These are phyloP conservation scores for Xylaria sp. DNA, from an alignment of 2,329 filamentous ascomycete genomes.

Conservation along the genomic window DNA sequence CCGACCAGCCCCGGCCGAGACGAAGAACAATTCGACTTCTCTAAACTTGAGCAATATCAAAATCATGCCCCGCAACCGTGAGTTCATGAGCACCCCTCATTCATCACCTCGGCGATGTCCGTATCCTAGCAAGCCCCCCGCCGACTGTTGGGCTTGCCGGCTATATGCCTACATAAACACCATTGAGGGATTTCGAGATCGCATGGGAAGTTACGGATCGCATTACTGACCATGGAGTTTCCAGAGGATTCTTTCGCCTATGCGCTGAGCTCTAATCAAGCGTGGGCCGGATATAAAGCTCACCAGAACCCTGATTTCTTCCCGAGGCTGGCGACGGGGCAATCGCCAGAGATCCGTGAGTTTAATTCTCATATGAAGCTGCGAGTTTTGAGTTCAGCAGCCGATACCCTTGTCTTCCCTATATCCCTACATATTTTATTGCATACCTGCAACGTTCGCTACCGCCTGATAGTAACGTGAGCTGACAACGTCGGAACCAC, in stretches of 20 bases:
- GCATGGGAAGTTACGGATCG: conserved; percentile 2
- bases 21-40: conserved; percentile 15
- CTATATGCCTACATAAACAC: conserved; percentile 11
- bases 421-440: background rate
- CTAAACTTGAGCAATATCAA: conserved; percentile 7
- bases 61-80: conserved; percentile 36
- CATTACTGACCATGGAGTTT: conserved; percentile 44
- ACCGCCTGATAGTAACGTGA: background rate
- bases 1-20: conserved; percentile 5
- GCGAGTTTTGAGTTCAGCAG: background rate
- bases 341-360: conserved; percentile 71
- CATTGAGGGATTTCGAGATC: conserved; percentile 12
- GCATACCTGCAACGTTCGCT: background rate
- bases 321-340: conserved; percentile 72
- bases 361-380: conserved; percentile 34
- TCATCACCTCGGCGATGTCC: conserved; percentile 8
- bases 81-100: conserved; percentile 29
- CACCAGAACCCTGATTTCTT: conserved; percentile 78
- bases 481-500: background rate
- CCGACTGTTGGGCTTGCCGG: conserved; percentile 6
- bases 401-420: background rate
- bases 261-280: conserved; percentile 74
- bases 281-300: conserved; percentile 74
- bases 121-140: background rate
- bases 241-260: conserved; percentile 69